A percentile compares a stretch with the other conserved stretches of the same genome.
These are phyloP conservation scores for Halenospora varia DNA, from an alignment of 495 filamentous ascomycete species.

Conservation along the genomic window DNA sequence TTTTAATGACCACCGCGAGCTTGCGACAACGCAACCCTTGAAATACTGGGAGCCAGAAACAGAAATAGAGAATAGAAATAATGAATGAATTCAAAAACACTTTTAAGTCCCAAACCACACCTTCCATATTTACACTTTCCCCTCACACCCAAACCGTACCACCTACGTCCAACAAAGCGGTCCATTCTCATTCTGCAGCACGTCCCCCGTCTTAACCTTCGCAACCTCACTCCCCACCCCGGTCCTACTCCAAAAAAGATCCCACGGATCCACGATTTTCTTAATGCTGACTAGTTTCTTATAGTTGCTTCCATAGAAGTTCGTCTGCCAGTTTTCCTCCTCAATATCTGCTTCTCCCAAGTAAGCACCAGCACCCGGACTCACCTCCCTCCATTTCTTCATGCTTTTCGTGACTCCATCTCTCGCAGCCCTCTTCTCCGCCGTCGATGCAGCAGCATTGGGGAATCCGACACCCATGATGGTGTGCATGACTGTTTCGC, in stretches of 20 bases:
- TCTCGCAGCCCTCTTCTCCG: conserved; percentile 19
- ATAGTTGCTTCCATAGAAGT: conserved; percentile 51
- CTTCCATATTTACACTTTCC: no score
- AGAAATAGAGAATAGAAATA: no score
- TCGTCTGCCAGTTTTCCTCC: conserved; percentile 46
- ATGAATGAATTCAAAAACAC: no score
- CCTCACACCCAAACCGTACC: no score
- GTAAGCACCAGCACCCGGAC: conserved; percentile 39
- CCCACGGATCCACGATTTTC: conserved; percentile 49
- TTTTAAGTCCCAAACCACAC: no score
- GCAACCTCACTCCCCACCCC: conserved; percentile 63
- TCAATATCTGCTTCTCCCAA: conserved; percentile 40
- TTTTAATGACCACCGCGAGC: no score
- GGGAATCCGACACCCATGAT: conserved; percentile 12
- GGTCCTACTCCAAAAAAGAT: conserved; percentile 54
- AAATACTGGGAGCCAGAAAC: no score
- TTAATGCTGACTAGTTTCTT: conserved; percentile 42
- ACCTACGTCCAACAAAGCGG: conserved; percentile 12
- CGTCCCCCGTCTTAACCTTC: conserved; percentile 15
- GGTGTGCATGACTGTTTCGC: conserved; percentile 33
- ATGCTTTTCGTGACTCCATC: conserved; percentile 31
- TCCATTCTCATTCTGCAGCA: conserved; percentile 12
- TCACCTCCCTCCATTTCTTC: conserved; percentile 30
- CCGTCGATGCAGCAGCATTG: conserved; percentile 35
- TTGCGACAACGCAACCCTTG: no score